Evolutionary conservation across 23 red algal genomes (phyloP).

Genomic region (Chondrus crispus): DNA sequence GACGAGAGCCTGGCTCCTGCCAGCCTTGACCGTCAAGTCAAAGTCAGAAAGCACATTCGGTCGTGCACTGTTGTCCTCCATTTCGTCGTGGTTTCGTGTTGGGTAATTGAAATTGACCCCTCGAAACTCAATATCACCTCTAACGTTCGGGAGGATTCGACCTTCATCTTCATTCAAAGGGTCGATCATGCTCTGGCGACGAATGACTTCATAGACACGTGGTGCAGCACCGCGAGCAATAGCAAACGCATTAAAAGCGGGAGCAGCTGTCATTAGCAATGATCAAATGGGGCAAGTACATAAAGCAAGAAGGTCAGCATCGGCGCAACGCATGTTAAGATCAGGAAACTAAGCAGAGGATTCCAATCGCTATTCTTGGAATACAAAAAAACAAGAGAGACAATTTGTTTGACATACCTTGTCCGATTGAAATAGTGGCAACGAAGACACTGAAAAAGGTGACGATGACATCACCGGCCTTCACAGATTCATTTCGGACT

Average conservation of each 20-base stretch:
- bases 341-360: neutral
- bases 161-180: slow-evolving; percentile 45
- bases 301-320: neutral
- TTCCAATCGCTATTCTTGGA: neutral
- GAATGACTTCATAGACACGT: slow-evolving; percentile 70
- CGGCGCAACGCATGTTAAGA: neutral
- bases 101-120: slow-evolving; percentile 89
- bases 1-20: slow-evolving; percentile 86
- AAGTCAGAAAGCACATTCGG: slow-evolving; percentile 71
- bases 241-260: slow-evolving; percentile 54
- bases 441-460: slow-evolving; percentile 90
- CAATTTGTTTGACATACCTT: slow-evolving; percentile 15
- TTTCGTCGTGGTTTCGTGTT: slow-evolving; percentile 40
- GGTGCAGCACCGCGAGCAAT: slow-evolving; percentile 73
- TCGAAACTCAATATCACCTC: slow-evolving; percentile 53
- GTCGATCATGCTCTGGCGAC: slow-evolving; percentile 59
- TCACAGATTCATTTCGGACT: slow-evolving; percentile 39
- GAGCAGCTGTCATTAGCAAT: slow-evolving; percentile 22
- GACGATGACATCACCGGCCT: slow-evolving; percentile 65
- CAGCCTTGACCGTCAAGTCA: slow-evolving; percentile 45
- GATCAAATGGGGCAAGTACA: neutral
- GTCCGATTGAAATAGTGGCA: slow-evolving; percentile 83
- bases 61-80: slow-evolving; percentile 21
- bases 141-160: neutral
- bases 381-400: neutral